Conservation (phyloP, 257 asterid genomes). For the Fraxinus anomala region DNA sequence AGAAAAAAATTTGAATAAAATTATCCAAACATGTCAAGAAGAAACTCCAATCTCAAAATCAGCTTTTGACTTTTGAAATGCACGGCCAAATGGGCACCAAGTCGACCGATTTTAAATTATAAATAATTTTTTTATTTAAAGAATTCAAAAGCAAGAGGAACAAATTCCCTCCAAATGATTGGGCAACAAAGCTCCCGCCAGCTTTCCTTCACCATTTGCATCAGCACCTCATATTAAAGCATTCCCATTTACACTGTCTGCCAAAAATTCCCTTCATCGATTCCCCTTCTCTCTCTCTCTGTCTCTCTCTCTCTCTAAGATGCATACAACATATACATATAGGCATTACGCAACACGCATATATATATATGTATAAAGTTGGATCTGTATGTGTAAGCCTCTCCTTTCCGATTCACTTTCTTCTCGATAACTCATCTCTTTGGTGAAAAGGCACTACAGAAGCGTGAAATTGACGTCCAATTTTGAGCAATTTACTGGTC, state of each 20-base stretch:
- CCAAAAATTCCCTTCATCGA: constrained; percentile 15
- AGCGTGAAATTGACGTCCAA: constrained; percentile 42
- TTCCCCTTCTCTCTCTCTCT: constrained; percentile 11
- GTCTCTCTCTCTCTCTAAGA: neutral
- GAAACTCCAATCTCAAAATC: no score
- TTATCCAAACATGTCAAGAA: no score
- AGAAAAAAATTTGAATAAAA: no score
- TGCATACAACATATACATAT: neutral
- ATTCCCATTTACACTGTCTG: neutral
- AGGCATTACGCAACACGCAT: no score
- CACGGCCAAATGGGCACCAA: no score
- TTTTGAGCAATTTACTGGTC: constrained; percentile 38
- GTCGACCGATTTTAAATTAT: no score
- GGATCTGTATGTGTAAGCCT: constrained; percentile 3
- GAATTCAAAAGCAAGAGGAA: constrained; percentile 29
- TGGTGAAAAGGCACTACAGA: constrained; percentile 26
- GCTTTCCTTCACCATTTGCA: neutral
- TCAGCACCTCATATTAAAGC: neutral
- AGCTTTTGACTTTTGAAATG: no score
- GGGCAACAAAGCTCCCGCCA: constrained; percentile 29
- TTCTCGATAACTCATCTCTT: constrained; percentile 31
- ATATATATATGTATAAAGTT: neutral
- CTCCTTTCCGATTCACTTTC: constrained; percentile 28
- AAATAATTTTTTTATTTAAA: neutral
- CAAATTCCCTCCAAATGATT: constrained; percentile 52